Evolutionary conservation across 352 stramenopile genomes (phyloP), one percentile per base, ranked within the genome.

Genomic region (Phytophthora nicotianae): DNA sequence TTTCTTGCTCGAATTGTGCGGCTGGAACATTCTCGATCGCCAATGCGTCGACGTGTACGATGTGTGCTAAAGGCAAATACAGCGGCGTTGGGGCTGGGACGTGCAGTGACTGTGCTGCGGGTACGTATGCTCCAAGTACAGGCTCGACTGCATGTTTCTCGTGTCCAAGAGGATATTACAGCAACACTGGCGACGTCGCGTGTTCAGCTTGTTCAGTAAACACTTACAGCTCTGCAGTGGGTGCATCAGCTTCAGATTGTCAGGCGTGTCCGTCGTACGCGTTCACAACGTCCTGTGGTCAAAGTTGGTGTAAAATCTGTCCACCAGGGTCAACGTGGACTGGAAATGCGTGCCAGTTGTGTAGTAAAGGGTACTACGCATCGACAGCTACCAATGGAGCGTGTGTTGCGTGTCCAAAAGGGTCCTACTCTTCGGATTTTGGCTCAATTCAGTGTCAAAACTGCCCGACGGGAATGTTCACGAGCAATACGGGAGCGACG

Each of bases 81-180:
- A 92, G 80, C 35, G 29, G 49, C 1, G 27, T 16, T 19, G 69
- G 68, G 11, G 67, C 76, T 21, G 50, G 69, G 0, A 42, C 41
- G 8, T 93, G 83, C 49, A 55, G 33, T 5, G 58, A 63, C 49
- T 93, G 81, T 29, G 38, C 64, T 1, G 64, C 72, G 9, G 84
- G 84, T 0, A 75, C 75, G 24, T 91, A 82, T 24, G 76, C 65
- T 0, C 74, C 84, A 19, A 68, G 47, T 27, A 72, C 46, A 4
- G 75, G 79, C 2, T 80, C 75, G 8, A 54, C 60, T 0, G 38
- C 58, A 0, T 93, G 84, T 27, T 82, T 77, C 21, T 57, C 72
- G 17, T 93, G 84, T 37, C 80, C 81, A 0, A 56, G 63, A 49
- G 84, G 84, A 5, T 88, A 85, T 57, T 89, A 76, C 68, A 91